Base-by-base conservation (phyloP, 2,329 filamentous ascomycete species). In the Fusarium succisae region DNA sequence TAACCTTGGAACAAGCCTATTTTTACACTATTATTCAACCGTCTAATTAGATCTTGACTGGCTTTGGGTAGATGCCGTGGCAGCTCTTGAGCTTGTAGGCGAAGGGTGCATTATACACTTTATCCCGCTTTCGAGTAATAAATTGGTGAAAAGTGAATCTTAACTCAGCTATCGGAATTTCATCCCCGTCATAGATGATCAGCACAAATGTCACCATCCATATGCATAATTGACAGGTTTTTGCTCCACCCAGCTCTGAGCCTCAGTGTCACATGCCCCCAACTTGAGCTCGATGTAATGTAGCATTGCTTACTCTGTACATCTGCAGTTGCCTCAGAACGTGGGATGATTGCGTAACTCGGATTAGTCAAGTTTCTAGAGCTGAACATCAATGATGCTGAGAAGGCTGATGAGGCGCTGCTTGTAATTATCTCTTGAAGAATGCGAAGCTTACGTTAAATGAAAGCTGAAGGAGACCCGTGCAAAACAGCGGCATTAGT, bases 371-470 rank as follows among this genome's bases (percentile, higher is more conserved):
- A 35, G 14, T 35, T 24, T 30, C 1, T 11, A 6, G 15, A 18
- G n/a, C 30, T 58, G 30, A 30, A 35, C 6, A 18, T 41, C 37
- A 15, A 55, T 45, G 18, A 26, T 37, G n/a, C n/a, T 28, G n/a
- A 32, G 15, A 28, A 43, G 14, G 20, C n/a, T n/a, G 20, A 30
- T 5, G 20, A n/a, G 35, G 24, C 18, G 18, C n/a, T 58, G 14
- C 17, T 39, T 37, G 18, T 22, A 8, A 30, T 26, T 10, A 0
- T 51, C 7, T 24, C 4, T 38, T 2, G 6, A 28, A 15, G 1
- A 1, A 28, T 18, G 8, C 5, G 11, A 2, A 10, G 3, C 11
- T 2, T n/a, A 8, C 4, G 14, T 6, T n/a, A 1, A 2, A 1
- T 9, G 3, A 17, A 9, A 39, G 24, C 8, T 28, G 20, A 28